Conservation (phyloP, 2,329 filamentous ascomycete species). For the Remersonia thermophila region DNA sequence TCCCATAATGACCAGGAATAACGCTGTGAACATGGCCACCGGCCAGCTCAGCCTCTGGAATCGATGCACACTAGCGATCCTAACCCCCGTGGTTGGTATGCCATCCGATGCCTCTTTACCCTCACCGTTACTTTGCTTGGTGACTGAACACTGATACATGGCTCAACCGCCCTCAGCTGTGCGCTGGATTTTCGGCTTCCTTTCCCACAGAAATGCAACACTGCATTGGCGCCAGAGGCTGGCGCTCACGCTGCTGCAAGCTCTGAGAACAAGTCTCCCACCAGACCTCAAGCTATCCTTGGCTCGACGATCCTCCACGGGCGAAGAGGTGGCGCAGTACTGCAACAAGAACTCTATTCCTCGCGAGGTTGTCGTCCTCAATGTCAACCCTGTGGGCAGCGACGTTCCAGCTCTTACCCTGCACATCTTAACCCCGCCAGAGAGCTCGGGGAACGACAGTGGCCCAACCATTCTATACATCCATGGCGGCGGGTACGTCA, state of each 20-base stretch:
- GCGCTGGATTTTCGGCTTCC: conserved; percentile 1
- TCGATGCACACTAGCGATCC: no score
- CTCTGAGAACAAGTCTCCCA: conserved; percentile 6
- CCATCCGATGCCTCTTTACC: no score
- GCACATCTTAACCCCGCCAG: conserved; percentile 12
- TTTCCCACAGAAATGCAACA: neutral
- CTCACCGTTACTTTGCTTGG: no score
- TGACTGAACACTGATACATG: no score
- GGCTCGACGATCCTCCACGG: conserved; percentile 4
- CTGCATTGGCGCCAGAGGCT: conserved; percentile 11
- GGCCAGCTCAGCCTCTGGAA: no score
- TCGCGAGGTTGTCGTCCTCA: neutral
- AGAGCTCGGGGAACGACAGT: neutral
- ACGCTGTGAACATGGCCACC: no score
- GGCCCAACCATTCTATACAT: conserved; percentile 14
- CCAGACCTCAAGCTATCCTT: conserved; percentile 3
- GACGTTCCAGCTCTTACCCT: conserved; percentile 3
- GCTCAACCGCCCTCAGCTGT: no score
- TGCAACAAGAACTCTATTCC: conserved; percentile 1
- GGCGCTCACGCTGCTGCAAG: conserved; percentile 5
- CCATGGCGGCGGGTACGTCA: conserved; percentile 17
- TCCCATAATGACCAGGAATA: no score
- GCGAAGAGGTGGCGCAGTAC: conserved; percentile 3
- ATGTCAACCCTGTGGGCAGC: neutral
- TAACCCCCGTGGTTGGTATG: no score